These are phyloP conservation scores for Pisolithus albus DNA, from an alignment of 768 basidiomycete genomes.

Conservation along the genomic window DNA sequence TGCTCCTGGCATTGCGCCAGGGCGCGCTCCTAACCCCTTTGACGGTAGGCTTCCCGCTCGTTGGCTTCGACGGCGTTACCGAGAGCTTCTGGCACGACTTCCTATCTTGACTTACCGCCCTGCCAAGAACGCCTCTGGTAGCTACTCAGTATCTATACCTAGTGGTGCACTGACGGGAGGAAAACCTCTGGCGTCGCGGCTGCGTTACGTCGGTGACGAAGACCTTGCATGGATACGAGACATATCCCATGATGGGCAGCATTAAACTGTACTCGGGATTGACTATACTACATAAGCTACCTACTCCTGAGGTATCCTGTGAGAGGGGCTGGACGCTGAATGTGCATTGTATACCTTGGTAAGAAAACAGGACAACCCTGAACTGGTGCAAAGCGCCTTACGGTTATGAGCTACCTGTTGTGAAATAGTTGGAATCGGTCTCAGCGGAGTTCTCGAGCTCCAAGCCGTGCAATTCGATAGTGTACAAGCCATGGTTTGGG, in stretches of 20 bases:
- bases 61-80: conserved; percentile 48
- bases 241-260: too few species aligned
- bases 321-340: background rate
- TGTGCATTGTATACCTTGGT: too few species aligned
- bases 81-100: conserved; percentile 49
- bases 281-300: background rate
- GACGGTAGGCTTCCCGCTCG: conserved; percentile 15
- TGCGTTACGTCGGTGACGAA: conserved; percentile 20
- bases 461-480: conserved; percentile 83
- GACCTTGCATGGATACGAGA: conserved; percentile 32
- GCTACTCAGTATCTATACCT: conserved; percentile 28
- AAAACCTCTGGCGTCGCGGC: conserved; percentile 12
- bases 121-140: conserved; percentile 1
- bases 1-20: background rate
- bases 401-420: conserved; percentile 4
- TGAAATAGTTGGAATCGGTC: conserved; percentile 18
- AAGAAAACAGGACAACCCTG: too few species aligned
- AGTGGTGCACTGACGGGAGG: conserved; percentile 22
- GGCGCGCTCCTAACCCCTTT: conserved; percentile 8
- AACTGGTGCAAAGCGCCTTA: too few species aligned
- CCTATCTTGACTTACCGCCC: conserved; percentile 44
- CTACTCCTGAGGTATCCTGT: background rate
- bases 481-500: conserved; percentile 77
- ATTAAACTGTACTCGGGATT: background rate
- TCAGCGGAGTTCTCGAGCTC: conserved; percentile 49